Evolutionary conservation across 352 stramenopile genomes (phyloP), one percentile per base, ranked within the genome.

Genomic region (Phytopythium sindhum): DNA sequence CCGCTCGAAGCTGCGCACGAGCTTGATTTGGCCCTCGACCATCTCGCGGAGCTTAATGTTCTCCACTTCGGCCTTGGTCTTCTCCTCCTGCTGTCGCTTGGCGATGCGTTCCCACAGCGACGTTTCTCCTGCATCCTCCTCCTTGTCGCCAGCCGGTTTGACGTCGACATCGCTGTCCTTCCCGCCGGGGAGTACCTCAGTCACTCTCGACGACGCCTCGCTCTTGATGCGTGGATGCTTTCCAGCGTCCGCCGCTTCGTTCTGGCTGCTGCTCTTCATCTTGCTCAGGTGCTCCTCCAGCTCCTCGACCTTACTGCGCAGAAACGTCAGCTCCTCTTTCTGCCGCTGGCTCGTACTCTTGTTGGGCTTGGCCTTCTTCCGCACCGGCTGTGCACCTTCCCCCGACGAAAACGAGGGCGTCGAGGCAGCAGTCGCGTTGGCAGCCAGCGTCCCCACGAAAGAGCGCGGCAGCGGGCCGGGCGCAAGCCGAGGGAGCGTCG

Each of bases 41-140:
- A 75, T 72, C 33, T 78, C 70, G 2, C 66, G 64, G 42, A 87
- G 65, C 60, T 84, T 83, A 2, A 60, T 41, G 52, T 87, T 87
- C 60, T 87, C 72, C 50, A 82, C 58, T 23, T 77, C 68, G 2
- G 74, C 65, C 42, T 73, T 74, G 2, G 67, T 54, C 45, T 73
- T 74, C 37, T 73, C 72, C 19, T 75, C 68, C 24, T 63, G 60
- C 52, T 84, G 75, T 2, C 68, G 62, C 61, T 73, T 76, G 4
- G 76, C 75, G n/a, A 78, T 80, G 0, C 60, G 59, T 55, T 75
- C 68, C 77, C 77, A 86, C 0, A 80, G 42, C 21, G 70, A 76
- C 9, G 67, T 60, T 35, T 73, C 57, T 6, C 26, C 60, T 29
- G 61, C 23, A 3, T n/a, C 31, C 37, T 60, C 31, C 3, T 44